Percentiles rank a stretch among this genome's conserved stretches.
These are phyloP conservation scores for Dorcoceras hygrometricum DNA, from an alignment of 257 asterid genomes.

Conservation along the genomic window DNA sequence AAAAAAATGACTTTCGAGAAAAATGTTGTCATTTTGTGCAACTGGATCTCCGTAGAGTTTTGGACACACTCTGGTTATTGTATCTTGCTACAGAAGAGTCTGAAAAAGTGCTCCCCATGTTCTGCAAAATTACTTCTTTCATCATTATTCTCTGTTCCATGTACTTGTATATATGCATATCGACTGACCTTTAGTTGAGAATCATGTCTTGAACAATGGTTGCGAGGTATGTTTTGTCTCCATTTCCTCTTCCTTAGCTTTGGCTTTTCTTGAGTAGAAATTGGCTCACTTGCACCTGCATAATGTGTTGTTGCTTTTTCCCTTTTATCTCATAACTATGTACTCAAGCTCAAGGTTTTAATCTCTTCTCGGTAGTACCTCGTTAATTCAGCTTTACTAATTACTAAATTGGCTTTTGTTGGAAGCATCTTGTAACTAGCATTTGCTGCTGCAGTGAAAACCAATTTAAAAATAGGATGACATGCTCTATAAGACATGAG, in stretches of 20 bases:
- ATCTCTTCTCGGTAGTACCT: too few relatives aligned
- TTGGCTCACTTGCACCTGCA: background rate
- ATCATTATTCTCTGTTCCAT: background rate
- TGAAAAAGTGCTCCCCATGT: background rate
- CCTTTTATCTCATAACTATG: too few relatives aligned
- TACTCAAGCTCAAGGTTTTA: too few relatives aligned
- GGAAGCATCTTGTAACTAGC: too few relatives aligned
- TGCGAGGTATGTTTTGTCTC: background rate
- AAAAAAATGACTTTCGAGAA: background rate
- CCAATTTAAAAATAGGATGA: too few relatives aligned
- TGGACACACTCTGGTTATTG: background rate
- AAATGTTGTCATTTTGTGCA: slow-evolving; percentile 5
- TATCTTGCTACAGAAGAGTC: background rate
- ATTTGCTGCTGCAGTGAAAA: too few relatives aligned
- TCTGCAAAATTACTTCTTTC: slow-evolving; percentile 13
- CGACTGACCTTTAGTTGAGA: background rate
- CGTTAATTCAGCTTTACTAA: too few relatives aligned
- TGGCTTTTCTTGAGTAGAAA: background rate
- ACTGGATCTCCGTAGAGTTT: background rate
- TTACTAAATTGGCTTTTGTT: too few relatives aligned
- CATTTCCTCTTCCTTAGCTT: background rate
- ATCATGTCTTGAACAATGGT: too few relatives aligned
- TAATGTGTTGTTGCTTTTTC: slow-evolving; percentile 11
- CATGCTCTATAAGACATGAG: too few relatives aligned
- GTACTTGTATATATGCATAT: slow-evolving; percentile 9